Conservation (phyloP, 2,329 filamentous ascomycete species). For the Leptographium radiaticola region DNA sequence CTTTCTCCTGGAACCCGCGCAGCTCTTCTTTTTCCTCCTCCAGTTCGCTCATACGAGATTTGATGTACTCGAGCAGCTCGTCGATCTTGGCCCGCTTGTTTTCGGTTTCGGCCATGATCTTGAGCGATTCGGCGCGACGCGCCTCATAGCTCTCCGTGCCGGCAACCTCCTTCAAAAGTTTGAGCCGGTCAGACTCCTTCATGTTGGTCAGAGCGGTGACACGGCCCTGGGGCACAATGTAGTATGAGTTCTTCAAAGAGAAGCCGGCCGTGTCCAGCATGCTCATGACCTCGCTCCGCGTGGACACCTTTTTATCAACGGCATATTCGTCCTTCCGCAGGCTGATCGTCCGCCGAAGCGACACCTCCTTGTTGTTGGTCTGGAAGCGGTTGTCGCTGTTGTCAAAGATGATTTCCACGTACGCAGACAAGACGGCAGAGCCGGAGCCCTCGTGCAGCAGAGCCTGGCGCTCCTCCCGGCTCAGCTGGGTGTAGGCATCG, state of each 20-base stretch:
- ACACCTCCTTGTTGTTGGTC: slow-evolving; percentile 80
- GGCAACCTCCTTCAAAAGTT: slow-evolving; percentile 91
- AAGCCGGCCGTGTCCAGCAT: slow-evolving; percentile 92
- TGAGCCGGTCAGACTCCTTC: slow-evolving; percentile 87
- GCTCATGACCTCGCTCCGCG: slow-evolving; percentile 88
- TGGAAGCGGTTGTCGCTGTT: slow-evolving; percentile 93
- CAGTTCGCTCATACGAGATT: slow-evolving; percentile 74
- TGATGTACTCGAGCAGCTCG: slow-evolving; percentile 80
- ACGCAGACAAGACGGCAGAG: slow-evolving; percentile 97
- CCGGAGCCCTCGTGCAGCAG: slow-evolving; percentile 97
- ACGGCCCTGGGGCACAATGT: slow-evolving; percentile 94
- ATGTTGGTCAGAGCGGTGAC: slow-evolving; percentile 96
- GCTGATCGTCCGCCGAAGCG: slow-evolving; percentile 86
- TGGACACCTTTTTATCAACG: slow-evolving; percentile 81
- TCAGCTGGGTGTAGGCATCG: slow-evolving; percentile 94
- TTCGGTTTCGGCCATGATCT: slow-evolving; percentile 94
- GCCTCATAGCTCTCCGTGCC: slow-evolving; percentile 96
- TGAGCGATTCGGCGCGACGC: slow-evolving; percentile 77
- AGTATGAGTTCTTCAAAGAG: slow-evolving; percentile 94
- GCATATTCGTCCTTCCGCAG: slow-evolving; percentile 98
- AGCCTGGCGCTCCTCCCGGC: slow-evolving; percentile 86
- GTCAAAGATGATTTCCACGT: slow-evolving; percentile 98
- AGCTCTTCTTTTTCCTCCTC: slow-evolving; percentile 97
- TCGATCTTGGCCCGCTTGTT: slow-evolving; percentile 93
- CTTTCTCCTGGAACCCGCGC: slow-evolving; percentile 86